Evolutionary conservation across 768 basidiomycete species (phyloP).

Genomic region (Russula brevipes): DNA sequence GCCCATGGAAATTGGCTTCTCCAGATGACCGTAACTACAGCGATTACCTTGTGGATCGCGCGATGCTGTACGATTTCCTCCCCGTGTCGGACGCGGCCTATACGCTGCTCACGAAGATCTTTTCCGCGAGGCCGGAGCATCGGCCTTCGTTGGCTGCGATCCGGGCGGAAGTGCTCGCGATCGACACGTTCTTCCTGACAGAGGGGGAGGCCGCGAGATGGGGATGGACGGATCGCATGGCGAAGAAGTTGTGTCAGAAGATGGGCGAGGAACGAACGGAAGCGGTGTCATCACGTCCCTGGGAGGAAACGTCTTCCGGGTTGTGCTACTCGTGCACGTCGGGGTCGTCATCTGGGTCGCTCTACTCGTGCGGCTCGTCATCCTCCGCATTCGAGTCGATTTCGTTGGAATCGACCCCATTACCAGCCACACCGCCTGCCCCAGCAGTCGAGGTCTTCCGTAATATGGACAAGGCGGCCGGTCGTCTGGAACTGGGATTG

Average conservation of each 20-base stretch:
- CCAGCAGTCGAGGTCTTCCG: background rate
- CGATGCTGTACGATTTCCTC: background rate
- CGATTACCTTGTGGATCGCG: background rate
- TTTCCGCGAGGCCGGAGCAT: slow-evolving; percentile 54
- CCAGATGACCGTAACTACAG: background rate
- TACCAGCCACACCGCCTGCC: slow-evolving; percentile 11
- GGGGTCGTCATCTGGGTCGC: background rate
- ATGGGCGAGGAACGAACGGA: background rate
- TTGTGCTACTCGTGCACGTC: background rate
- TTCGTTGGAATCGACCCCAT: background rate
- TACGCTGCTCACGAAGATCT: slow-evolving; percentile 48
- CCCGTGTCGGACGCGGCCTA: slow-evolving; percentile 37
- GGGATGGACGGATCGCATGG: slow-evolving; percentile 4
- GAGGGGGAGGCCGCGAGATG: slow-evolving; percentile 35
- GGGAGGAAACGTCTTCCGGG: background rate
- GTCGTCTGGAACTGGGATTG: background rate
- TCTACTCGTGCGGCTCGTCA: slow-evolving; percentile 2
- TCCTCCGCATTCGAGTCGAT: slow-evolving; percentile 3
- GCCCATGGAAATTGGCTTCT: background rate
- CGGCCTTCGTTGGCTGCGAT: slow-evolving; percentile 64
- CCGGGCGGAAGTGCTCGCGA: slow-evolving; percentile 46
- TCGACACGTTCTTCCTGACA: slow-evolving; percentile 59
- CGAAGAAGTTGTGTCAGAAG: background rate
- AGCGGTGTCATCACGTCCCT: background rate
- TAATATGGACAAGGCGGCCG: background rate